A percentile compares a stretch with the other conserved stretches of the same genome.
Conservation (phyloP, 345 rosid species). For the Boechera retrofracta region DNA sequence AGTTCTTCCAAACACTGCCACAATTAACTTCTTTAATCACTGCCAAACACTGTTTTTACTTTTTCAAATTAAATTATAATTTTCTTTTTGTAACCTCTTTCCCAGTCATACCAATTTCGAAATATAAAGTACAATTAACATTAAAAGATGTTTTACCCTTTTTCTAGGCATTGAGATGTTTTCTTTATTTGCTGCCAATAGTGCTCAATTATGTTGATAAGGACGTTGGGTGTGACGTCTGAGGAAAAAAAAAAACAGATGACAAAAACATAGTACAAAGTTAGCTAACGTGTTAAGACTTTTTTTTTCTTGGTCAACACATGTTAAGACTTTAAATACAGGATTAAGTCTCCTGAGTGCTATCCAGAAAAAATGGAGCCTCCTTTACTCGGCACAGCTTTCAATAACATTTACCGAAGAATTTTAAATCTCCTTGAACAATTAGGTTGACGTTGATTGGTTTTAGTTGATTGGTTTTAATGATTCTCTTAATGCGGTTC, state of each 20-base stretch:
- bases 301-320: no score
- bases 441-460: constrained; percentile 29
- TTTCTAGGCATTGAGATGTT: not conserved
- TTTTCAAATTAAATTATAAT: no score
- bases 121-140: not conserved
- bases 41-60: no score
- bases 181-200: not conserved
- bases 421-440: not conserved
- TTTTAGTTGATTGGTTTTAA: constrained; percentile 26
- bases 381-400: constrained; percentile 27
- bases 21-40: no score
- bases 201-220: constrained; percentile 23
- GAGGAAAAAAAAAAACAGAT: not conserved
- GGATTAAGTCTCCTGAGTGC: not conserved
- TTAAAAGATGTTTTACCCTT: not conserved
- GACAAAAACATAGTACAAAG: constrained; percentile 20
- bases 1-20: not conserved
- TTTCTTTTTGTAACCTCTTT: not conserved
- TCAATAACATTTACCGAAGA: not conserved
- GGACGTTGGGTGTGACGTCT: not conserved
- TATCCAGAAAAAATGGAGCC: constrained; percentile 32
- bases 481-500: not conserved
- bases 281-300: not conserved
- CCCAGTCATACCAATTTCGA: not conserved
- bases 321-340: not conserved